Conservation (phyloP, 345 rosid genomes). For the Noccaea caerulescens region DNA sequence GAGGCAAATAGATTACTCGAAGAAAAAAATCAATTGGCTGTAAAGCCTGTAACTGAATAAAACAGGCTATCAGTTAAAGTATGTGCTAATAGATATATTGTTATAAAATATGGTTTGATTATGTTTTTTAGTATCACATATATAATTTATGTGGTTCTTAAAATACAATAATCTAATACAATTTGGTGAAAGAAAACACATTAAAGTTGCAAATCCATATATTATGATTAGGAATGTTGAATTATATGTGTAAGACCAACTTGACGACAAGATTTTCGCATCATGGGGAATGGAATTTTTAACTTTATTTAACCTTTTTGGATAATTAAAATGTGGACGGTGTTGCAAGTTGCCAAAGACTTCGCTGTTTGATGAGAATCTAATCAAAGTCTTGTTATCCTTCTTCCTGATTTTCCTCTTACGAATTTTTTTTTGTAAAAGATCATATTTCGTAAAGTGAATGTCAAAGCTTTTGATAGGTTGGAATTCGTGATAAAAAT, state of each 20-base stretch:
- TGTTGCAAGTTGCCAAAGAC: slow-evolving; percentile 33
- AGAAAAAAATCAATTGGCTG: neutral
- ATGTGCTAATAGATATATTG: neutral
- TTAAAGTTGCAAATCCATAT: slow-evolving; percentile 18
- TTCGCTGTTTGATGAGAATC: slow-evolving; percentile 32
- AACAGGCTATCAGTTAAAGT: neutral
- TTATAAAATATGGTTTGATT: neutral
- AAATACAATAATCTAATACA: neutral
- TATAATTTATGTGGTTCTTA: neutral
- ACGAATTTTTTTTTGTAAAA: neutral
- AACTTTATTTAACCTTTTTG: slow-evolving; percentile 27
- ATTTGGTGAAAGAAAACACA: slow-evolving; percentile 4
- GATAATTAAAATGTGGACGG: slow-evolving; percentile 29
- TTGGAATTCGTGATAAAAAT: neutral
- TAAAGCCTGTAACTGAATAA: neutral
- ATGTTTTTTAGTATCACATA: neutral
- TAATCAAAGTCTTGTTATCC: slow-evolving; percentile 31
- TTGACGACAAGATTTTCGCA: slow-evolving; percentile 35
- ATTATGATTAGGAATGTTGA: slow-evolving; percentile 34
- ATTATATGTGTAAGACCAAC: slow-evolving; percentile 26
- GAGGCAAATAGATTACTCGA: too few species aligned
- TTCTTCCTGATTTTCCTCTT: slow-evolving; percentile 18
- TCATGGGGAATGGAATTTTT: slow-evolving; percentile 34
- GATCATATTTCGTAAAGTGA: slow-evolving; percentile 18
- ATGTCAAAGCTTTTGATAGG: slow-evolving; percentile 34